A percentile compares a stretch with the other conserved stretches of the same genome.
Evolutionary conservation across 2,329 filamentous ascomycete species (phyloP).

Genomic region (Fusarium chaquense): DNA sequence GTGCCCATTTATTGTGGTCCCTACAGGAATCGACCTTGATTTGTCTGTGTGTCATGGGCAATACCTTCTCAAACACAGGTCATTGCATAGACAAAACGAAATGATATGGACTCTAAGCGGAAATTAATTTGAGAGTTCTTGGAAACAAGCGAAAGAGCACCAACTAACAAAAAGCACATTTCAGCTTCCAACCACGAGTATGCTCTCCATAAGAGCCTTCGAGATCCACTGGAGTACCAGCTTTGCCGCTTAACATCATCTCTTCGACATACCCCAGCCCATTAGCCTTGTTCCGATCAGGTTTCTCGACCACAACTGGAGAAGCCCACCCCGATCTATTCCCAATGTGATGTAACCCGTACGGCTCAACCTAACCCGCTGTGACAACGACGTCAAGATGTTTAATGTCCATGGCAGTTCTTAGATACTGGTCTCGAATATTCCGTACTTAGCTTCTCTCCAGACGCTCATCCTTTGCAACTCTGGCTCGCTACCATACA

Average conservation of each 20-base stretch:
- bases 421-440: background rate
- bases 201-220: background rate
- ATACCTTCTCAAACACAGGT: background rate
- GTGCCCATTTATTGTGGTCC: too few relatives aligned
- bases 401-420: too few relatives aligned
- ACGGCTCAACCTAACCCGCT: background rate
- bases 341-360: fast-evolving
- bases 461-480: background rate
- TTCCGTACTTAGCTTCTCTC: background rate
- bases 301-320: fast-evolving
- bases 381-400: background rate
- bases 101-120: too few relatives aligned
- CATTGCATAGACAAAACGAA: background rate
- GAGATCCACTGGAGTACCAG: background rate
- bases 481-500: constrained; percentile 5
- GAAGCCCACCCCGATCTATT: background rate
- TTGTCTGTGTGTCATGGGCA: background rate
- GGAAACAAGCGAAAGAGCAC: background rate
- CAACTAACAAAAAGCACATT: background rate
- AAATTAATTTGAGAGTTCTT: background rate
- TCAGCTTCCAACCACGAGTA: background rate
- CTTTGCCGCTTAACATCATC: fast-evolving
- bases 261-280: background rate
- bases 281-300: background rate
- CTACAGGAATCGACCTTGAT: background rate